These are phyloP conservation scores for Xylaria curta DNA, from an alignment of 495 filamentous ascomycete genomes.

Conservation along the genomic window DNA sequence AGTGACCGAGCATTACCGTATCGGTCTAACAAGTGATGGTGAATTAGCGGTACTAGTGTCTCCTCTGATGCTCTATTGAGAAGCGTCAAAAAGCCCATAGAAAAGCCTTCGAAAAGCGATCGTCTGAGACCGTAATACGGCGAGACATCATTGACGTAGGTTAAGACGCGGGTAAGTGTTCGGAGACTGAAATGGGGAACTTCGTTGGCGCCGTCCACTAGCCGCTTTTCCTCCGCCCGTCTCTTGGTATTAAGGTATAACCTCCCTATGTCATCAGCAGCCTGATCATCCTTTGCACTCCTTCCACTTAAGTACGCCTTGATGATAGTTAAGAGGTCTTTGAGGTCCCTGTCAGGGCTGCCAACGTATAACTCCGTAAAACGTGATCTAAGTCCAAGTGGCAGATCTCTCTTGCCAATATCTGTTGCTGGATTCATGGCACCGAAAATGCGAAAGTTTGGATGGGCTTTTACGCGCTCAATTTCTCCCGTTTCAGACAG, in stretches of 20 bases:
- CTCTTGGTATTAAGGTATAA: conserved; percentile 87
- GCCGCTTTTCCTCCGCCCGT: conserved; percentile 76
- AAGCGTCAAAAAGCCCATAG: conserved; percentile 95
- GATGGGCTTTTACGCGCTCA: conserved; percentile 86
- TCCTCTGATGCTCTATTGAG: conserved; percentile 78
- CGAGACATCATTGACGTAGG: conserved; percentile 83
- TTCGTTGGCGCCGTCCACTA: conserved; percentile 93
- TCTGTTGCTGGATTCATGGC: conserved; percentile 99
- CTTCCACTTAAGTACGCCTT: conserved; percentile 80
- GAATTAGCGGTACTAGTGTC: conserved; percentile 78
- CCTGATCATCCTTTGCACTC: conserved; percentile 66
- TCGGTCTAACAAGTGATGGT: conserved; percentile 76
- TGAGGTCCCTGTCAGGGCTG: conserved; percentile 81
- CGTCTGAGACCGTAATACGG: conserved; percentile 86
- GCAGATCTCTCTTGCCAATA: conserved; percentile 92
- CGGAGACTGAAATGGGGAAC: conserved; percentile 95
- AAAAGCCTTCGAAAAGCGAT: conserved; percentile 92
- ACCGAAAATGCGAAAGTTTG: conserved; percentile 93
- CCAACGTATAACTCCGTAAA: conserved; percentile 96
- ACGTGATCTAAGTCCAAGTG: conserved; percentile 78
- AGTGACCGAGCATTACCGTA: conserved; percentile 69
- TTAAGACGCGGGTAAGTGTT: conserved; percentile 88
- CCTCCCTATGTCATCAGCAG: conserved; percentile 76
- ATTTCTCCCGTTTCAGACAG: conserved; percentile 91
- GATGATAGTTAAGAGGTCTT: conserved; percentile 84